Evolutionary conservation across 2,329 filamentous ascomycete genomes (phyloP).

Genomic region (Helotiales sp.): DNA sequence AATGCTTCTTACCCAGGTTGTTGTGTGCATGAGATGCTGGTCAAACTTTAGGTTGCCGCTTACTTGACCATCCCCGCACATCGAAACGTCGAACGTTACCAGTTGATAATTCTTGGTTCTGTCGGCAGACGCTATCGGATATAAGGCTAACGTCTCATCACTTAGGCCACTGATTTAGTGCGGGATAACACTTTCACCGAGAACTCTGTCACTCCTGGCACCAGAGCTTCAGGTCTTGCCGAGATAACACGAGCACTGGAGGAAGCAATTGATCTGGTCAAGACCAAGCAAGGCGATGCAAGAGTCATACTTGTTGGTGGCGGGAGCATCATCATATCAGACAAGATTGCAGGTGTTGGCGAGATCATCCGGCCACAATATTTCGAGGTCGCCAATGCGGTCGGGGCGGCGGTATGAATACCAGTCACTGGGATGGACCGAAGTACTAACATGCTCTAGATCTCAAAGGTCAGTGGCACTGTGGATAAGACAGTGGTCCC

Average conservation of each 20-base stretch:
- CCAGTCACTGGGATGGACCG: neutral
- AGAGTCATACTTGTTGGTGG: slow-evolving; percentile 58
- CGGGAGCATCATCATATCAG: slow-evolving; percentile 50
- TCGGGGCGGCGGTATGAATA: slow-evolving; percentile 55
- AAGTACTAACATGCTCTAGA: slow-evolving; percentile 18
- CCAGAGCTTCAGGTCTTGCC: slow-evolving; percentile 19
- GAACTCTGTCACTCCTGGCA: slow-evolving; percentile 11
- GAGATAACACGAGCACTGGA: slow-evolving; percentile 47
- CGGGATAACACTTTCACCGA: slow-evolving; percentile 7
- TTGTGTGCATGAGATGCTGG: slow-evolving; percentile 14
- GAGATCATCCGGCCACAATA: slow-evolving; percentile 52
- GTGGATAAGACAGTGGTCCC: slow-evolving; percentile 33
- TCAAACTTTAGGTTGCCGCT: too few species aligned
- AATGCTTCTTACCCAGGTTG: slow-evolving; percentile 44
- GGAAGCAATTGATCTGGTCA: slow-evolving; percentile 54
- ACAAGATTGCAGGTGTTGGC: slow-evolving; percentile 49
- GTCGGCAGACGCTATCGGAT: too few species aligned
- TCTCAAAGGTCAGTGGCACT: slow-evolving; percentile 31
- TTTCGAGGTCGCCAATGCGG: slow-evolving; percentile 58
- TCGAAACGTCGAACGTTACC: neutral
- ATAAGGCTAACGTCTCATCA: slow-evolving; percentile 23
- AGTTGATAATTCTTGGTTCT: neutral
- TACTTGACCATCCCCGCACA: too few species aligned
- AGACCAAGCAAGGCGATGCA: slow-evolving; percentile 52
- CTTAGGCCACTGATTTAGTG: slow-evolving; percentile 30